Conservation (phyloP, 257 asterid species). For the Solanum tarijense region DNA sequence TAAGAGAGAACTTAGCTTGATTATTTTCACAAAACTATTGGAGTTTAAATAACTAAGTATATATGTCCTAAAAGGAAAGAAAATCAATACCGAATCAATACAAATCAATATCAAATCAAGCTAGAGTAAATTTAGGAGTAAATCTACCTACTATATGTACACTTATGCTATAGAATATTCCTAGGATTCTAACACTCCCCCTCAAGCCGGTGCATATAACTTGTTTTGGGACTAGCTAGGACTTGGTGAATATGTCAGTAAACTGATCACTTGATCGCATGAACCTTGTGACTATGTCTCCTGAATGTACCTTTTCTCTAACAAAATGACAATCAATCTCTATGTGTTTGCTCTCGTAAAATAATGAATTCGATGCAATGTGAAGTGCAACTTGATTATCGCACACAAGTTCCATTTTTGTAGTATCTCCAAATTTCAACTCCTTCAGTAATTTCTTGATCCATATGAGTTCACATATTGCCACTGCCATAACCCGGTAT, state of each 20-base stretch:
- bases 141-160: no score
- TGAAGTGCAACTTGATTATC: neutral
- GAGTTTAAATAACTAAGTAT: no score
- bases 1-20: no score
- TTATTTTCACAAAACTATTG: no score
- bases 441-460: neutral
- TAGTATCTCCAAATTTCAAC: neutral
- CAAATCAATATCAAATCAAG: no score
- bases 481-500: neutral
- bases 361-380: neutral
- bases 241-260: neutral
- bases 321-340: neutral
- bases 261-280: neutral
- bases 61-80: no score
- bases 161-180: no score
- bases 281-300: neutral
- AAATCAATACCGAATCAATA: no score
- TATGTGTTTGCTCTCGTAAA: neutral
- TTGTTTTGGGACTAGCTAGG: neutral
- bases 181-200: neutral
- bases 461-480: neutral
- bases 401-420: no score
- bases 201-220: neutral
- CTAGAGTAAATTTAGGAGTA: no score
- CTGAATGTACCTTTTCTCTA: neutral